phyloP scores from a whole-genome alignment of 176 grass and related monocot genomes.

The Phoenix roebelenii region DNA sequence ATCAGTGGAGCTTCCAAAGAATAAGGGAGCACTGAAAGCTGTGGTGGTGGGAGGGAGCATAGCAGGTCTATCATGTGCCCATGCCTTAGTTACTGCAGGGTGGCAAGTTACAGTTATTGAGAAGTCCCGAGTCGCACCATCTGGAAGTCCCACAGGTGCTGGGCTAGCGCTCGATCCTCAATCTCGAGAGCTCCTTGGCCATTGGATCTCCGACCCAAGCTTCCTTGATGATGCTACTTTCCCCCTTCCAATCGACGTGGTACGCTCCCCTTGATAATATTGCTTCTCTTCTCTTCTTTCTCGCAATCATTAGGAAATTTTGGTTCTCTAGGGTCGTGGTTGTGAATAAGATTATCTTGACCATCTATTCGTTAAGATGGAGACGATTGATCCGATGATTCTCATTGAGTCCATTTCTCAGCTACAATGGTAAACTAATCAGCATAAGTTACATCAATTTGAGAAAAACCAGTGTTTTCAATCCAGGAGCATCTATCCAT shows the following conservation, averaged over 20 bases:
- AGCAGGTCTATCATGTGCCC: constrained; percentile 67
- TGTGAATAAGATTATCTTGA: too few relatives aligned
- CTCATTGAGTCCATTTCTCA: too few relatives aligned
- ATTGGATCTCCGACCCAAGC: constrained; percentile 18
- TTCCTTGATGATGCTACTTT: too few relatives aligned
- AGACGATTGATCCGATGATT: too few relatives aligned
- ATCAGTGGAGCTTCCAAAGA: constrained; percentile 1
- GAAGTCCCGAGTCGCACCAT: constrained; percentile 35
- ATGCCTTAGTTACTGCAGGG: constrained; percentile 42
- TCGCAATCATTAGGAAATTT: too few relatives aligned
- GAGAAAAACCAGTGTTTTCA: too few relatives aligned
- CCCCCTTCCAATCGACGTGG: constrained; percentile 12
- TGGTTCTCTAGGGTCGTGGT: too few relatives aligned
- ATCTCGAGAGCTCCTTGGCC: constrained; percentile 41
- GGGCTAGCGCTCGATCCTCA: constrained; percentile 59
- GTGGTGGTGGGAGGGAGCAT: constrained; percentile 73
- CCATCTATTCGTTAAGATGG: too few relatives aligned
- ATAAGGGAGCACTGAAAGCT: constrained; percentile 5
- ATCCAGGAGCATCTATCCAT: too few relatives aligned
- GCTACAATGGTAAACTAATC: too few relatives aligned
- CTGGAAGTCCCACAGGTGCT: constrained; percentile 42
- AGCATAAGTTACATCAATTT: too few relatives aligned
- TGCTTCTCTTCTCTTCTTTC: not conserved
- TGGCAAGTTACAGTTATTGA: constrained; percentile 60
- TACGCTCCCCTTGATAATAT: constrained; percentile 9